Evolutionary conservation across 2,329 filamentous ascomycete species (phyloP).

Genomic region (Periconia sp.): DNA sequence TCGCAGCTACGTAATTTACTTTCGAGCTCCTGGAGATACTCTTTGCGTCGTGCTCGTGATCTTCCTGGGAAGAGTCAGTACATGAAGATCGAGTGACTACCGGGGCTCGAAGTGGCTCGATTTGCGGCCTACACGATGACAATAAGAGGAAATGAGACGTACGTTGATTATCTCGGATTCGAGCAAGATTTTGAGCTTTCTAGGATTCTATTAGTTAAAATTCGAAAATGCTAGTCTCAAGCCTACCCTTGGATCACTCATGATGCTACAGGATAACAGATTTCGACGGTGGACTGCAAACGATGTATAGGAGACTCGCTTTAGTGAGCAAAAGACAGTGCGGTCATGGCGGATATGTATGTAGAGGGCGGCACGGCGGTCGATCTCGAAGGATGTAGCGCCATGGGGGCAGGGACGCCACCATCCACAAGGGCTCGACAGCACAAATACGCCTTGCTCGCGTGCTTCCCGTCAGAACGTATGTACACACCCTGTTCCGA

Average conservation of each 20-base stretch:
- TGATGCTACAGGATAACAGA: too few relatives aligned
- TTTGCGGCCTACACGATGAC: not conserved
- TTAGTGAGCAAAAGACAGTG: too few relatives aligned
- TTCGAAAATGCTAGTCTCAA: not conserved
- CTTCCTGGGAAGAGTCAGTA: slow-evolving; percentile 52
- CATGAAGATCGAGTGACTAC: too few relatives aligned
- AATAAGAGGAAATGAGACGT: slow-evolving; percentile 14
- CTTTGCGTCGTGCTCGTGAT: slow-evolving; percentile 75
- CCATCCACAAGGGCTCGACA: slow-evolving; percentile 5
- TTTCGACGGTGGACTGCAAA: too few relatives aligned
- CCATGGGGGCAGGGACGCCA: slow-evolving; percentile 2
- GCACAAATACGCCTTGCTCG: slow-evolving; percentile 5
- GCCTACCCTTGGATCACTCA: slow-evolving; percentile 37
- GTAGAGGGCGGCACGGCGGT: too few relatives aligned
- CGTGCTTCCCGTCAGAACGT: too few relatives aligned
- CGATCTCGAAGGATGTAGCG: slow-evolving; percentile 7
- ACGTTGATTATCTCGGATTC: slow-evolving; percentile 76
- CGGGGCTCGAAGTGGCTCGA: not conserved
- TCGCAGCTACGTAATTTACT: slow-evolving; percentile 68
- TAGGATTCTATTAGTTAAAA: slow-evolving; percentile 15
- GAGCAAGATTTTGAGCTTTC: slow-evolving; percentile 55
- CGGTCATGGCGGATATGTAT: slow-evolving; percentile 27
- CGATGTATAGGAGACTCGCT: too few relatives aligned
- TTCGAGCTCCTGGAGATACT: slow-evolving; percentile 75
- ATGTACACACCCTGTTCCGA: too few relatives aligned